Evolutionary conservation across 1,139 yeast species (phyloP).

Genomic region (Suhomyces coccinellae): DNA sequence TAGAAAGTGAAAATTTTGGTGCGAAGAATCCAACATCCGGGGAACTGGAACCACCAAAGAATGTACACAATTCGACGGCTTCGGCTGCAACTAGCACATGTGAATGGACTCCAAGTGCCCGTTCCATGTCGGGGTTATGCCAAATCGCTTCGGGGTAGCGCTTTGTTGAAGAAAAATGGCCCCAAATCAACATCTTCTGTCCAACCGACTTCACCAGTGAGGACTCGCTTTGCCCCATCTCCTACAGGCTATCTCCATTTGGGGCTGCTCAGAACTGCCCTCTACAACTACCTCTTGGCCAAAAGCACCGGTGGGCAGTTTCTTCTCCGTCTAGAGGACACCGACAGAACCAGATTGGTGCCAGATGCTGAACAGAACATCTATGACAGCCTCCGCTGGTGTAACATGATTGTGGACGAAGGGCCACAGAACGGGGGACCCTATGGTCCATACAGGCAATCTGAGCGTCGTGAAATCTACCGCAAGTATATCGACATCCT

Average conservation of each 20-base stretch:
- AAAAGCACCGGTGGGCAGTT: constrained; percentile 79
- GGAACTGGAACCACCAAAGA: not conserved
- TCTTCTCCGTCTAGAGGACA: constrained; percentile 82
- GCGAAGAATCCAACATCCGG: not conserved
- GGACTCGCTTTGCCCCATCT: constrained; percentile 96
- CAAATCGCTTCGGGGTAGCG: constrained; percentile 5
- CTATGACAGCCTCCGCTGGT: constrained; percentile 75
- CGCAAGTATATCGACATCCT: constrained; percentile 54
- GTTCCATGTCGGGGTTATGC: not conserved
- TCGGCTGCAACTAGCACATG: not conserved
- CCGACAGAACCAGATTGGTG: constrained; percentile 79
- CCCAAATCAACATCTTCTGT: constrained; percentile 10
- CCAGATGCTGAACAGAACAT: constrained; percentile 81
- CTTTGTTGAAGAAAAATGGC: constrained; percentile 1
- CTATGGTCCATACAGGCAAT: constrained; percentile 78
- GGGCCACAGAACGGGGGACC: constrained; percentile 74
- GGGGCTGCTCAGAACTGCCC: constrained; percentile 90
- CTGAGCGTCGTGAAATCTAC: constrained; percentile 73
- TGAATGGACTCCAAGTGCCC: not conserved
- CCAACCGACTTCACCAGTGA: constrained; percentile 60
- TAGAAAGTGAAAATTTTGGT: constrained; percentile 3
- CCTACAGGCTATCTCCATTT: constrained; percentile 93
- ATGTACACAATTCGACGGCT: not conserved
- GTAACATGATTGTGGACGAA: constrained; percentile 75
- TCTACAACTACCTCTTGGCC: constrained; percentile 85